phyloP scores from a whole-genome alignment of 1,284 basidiomycete genomes.

The Ganoderma sinense region DNA sequence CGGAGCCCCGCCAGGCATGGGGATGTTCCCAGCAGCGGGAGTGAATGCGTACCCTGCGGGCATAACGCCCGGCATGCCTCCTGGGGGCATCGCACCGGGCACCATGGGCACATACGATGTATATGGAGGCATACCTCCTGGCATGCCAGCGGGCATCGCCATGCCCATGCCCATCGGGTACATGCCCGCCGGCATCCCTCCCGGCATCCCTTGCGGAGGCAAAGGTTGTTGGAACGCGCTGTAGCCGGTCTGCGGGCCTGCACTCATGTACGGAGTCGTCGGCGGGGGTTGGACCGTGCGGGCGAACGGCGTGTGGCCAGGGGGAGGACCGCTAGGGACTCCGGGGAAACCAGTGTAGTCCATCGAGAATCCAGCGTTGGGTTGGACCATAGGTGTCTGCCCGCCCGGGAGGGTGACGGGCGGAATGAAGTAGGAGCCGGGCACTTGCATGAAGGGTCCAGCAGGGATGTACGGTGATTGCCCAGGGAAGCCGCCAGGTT shows the following conservation, averaged over 20 bases:
- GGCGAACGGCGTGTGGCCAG: constrained; percentile 22
- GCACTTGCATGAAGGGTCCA: constrained; percentile 22
- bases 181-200: constrained; percentile 9
- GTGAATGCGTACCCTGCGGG: constrained; percentile 2
- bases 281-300: constrained; percentile 23
- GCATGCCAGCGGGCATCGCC: constrained; percentile 22
- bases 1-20: constrained; percentile 22
- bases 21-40: background rate
- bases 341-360: constrained; percentile 40
- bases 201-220: constrained; percentile 18
- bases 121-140: constrained; percentile 10
- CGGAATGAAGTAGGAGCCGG: constrained; percentile 43
- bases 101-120: constrained; percentile 5
- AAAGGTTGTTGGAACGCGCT: constrained; percentile 33
- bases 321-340: constrained; percentile 15
- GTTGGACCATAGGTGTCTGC: constrained; percentile 31
- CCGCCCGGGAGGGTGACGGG: constrained; percentile 34
- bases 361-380: constrained; percentile 32
- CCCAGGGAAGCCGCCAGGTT: constrained; percentile 21
- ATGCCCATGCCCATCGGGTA: constrained; percentile 20
- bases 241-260: constrained; percentile 30
- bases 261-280: constrained; percentile 27
- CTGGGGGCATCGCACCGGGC: constrained; percentile 16
- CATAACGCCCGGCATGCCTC: constrained; percentile 18
- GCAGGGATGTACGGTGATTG: constrained; percentile 28